Evolutionary conservation across 352 stramenopile species (phyloP), one percentile per base, ranked within the genome.

Genomic region (Phytophthora constricta): DNA sequence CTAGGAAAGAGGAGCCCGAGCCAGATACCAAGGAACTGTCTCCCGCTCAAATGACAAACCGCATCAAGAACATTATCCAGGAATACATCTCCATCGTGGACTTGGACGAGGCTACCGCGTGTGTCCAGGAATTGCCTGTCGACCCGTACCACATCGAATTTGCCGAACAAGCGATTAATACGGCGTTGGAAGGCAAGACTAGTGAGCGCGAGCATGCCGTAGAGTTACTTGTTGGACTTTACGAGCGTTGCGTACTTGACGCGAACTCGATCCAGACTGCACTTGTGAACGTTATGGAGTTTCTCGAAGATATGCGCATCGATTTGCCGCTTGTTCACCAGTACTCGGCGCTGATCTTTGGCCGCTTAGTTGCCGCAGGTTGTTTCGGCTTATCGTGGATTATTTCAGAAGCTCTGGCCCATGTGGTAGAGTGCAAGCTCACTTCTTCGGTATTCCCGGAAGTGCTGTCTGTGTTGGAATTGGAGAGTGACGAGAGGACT

Each of bases 341-440:
- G 68, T 95, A 95, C 69, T 88, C 74, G 25, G 89, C 78, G 5
- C 50, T 91, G 22, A 61, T 95, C 28, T 80, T 96, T 48, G 89
- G 87, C 13, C 78, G 85, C 8, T 74, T 96, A 47, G 89, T 96
- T 45, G 73, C 76, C 26, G 81, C 74, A 1, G 89, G 89, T 19
- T 96, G 89, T 59, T 95, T 96, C 65, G 86, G 87, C 3, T 60
- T 96, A 11, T 92, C 82, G 25, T 96, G 87, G 87, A 89, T 95
- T 57, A 57, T 95, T 34, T 84, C 76, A 17, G 72, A 87, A 31
- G 79, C 71, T 5, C 55, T 93, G 34, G 53, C 65, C 19, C 77
- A 86, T 59, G 59, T 87, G 11, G 58, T 92, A 1, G 83, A 95
- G 39, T 86, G 71, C 49, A 82, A 87, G 3, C 55, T 96, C 11